These are phyloP conservation scores for Candida rishiriensis DNA, from an alignment of 805 yeast species.

Conservation along the genomic window DNA sequence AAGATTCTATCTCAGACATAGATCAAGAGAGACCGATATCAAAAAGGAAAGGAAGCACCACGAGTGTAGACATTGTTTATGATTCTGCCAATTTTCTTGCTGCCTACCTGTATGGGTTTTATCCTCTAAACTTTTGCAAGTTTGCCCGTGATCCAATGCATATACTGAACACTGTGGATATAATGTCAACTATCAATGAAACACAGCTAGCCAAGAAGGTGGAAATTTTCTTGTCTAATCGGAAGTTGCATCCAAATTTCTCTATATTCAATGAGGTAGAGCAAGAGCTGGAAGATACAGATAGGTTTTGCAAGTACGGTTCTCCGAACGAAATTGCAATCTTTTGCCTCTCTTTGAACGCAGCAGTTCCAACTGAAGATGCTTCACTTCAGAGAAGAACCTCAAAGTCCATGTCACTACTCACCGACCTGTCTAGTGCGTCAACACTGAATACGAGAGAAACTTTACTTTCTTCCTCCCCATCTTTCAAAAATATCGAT, in stretches of 20 bases:
- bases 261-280: constrained; percentile 28
- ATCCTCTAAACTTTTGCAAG: constrained; percentile 43
- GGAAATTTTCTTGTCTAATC: constrained; percentile 28
- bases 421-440: no score
- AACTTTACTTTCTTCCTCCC: background rate
- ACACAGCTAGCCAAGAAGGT: constrained; percentile 13
- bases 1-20: background rate
- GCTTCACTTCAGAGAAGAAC: no score
- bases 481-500: background rate
- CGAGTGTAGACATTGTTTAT: no score
- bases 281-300: constrained; percentile 30
- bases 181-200: no score
- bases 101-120: constrained; percentile 46
- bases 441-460: no score
- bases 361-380: no score
- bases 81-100: no score
- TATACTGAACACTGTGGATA: constrained; percentile 7
- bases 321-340: constrained; percentile 18
- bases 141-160: constrained; percentile 39
- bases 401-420: no score
- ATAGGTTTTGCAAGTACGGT: constrained; percentile 28
- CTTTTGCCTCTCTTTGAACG: constrained; percentile 1
- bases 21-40: background rate
- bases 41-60: no score
- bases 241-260: constrained; percentile 47